A percentile compares a stretch with the other conserved stretches of the same genome.
Conservation (phyloP, 345 rosid genomes). For the Populus davidiana region DNA sequence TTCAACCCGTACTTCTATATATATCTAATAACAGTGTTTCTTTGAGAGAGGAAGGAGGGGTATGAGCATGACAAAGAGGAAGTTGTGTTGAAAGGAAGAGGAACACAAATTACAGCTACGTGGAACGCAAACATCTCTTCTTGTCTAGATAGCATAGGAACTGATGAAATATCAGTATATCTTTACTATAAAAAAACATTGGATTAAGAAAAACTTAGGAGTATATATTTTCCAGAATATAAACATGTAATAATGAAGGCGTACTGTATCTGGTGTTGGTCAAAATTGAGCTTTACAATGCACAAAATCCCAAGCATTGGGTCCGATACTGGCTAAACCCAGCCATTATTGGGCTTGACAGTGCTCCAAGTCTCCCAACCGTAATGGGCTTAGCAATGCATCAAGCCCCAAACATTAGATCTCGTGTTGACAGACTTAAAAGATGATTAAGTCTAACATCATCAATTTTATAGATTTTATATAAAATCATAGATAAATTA, state of each 20-base stretch:
- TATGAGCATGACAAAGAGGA: neutral
- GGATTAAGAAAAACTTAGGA: too few species aligned
- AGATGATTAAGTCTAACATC: fast-evolving
- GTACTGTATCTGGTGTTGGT: fast-evolving
- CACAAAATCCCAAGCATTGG: fast-evolving
- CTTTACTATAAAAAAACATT: too few species aligned
- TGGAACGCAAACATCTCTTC: conserved; percentile 95
- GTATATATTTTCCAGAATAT: fast-evolving
- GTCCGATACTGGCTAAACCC: fast-evolving
- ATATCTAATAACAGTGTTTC: neutral
- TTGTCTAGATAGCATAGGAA: conserved; percentile 72
- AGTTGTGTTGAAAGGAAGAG: neutral
- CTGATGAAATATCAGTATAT: too few species aligned
- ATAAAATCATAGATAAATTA: too few species aligned
- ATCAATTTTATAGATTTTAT: too few species aligned
- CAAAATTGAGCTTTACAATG: fast-evolving
- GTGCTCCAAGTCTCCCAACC: fast-evolving
- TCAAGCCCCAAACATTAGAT: fast-evolving
- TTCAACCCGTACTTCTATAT: neutral
- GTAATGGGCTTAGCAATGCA: fast-evolving
- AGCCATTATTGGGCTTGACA: fast-evolving
- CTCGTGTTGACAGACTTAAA: fast-evolving
- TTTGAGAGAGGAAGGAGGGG: too few species aligned
- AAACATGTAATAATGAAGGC: fast-evolving
- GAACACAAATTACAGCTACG: conserved; percentile 62